phyloP scores from a whole-genome alignment of 352 stramenopile genomes.

The Pythium chondricola region DNA sequence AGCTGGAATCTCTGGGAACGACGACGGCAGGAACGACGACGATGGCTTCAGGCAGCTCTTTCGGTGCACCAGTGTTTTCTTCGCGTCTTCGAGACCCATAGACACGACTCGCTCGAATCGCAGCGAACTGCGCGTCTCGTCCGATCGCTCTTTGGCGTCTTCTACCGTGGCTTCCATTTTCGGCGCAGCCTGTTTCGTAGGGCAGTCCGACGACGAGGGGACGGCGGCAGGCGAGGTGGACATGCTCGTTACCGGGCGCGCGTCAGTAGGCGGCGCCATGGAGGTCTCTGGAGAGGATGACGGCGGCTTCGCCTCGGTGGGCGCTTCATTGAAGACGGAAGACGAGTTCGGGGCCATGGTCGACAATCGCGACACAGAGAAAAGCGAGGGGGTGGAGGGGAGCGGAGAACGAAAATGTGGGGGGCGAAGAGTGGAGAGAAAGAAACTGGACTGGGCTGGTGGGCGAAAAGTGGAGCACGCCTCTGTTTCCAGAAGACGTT shows the following conservation, averaged over 20 bases:
- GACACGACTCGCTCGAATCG: constrained; percentile 39
- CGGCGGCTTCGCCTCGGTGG: constrained; percentile 28
- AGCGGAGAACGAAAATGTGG: not conserved
- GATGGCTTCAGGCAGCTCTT: constrained; percentile 75
- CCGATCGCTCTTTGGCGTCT: constrained; percentile 3
- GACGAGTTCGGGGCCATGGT: constrained; percentile 58
- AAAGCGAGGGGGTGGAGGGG: constrained; percentile 2
- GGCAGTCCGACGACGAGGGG: constrained; percentile 23
- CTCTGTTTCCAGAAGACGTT: too few relatives aligned
- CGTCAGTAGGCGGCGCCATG: constrained; percentile 20
- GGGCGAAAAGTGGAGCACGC: too few relatives aligned
- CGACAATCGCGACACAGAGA: constrained; percentile 5
- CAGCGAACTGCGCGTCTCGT: constrained; percentile 12
- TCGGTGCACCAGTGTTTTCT: constrained; percentile 40
- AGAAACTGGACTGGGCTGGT: too few relatives aligned
- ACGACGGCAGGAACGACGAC: constrained; percentile 34
- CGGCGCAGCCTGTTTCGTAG: constrained; percentile 17
- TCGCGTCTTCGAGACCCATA: constrained; percentile 39
- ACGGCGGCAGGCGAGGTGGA: constrained; percentile 16
- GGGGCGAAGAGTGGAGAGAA: not conserved
- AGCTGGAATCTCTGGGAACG: constrained; percentile 12
- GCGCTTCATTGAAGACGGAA: constrained; percentile 54
- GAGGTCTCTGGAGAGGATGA: constrained; percentile 33
- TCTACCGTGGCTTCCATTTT: constrained; percentile 23
- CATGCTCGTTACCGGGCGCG: constrained; percentile 20